phyloP scores from a whole-genome alignment of 495 filamentous ascomycete species.

The Daldinia loculata region DNA sequence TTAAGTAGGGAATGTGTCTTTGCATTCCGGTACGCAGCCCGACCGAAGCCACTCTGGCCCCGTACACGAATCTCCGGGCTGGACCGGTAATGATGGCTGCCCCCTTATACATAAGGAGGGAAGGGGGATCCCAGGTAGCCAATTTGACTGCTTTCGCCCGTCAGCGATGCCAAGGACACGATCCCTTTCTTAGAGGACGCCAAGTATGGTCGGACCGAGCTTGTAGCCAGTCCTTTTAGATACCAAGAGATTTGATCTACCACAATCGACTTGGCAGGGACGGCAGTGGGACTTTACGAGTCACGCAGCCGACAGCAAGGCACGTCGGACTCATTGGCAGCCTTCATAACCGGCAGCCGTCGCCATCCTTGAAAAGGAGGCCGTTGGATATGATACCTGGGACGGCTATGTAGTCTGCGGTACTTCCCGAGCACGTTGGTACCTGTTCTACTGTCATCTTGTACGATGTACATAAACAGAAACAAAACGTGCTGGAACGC shows the following conservation, averaged over 20 bases:
- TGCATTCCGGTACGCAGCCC: conserved; percentile 29
- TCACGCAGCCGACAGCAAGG: conserved; percentile 19
- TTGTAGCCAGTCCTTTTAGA: conserved; percentile 39
- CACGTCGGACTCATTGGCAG: conserved; percentile 22
- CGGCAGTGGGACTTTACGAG: conserved; percentile 45
- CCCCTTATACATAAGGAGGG: conserved; percentile 4
- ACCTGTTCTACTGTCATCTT: conserved; percentile 1
- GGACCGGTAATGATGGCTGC: conserved; percentile 21
- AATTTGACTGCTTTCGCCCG: conserved; percentile 30
- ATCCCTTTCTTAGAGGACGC: conserved; percentile 31
- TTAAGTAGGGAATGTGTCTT: conserved; percentile 9
- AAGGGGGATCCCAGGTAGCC: conserved; percentile 6
- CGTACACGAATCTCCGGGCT: conserved; percentile 20
- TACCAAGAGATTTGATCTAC: conserved; percentile 50
- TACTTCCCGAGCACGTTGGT: conserved; percentile 21
- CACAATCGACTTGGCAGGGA: conserved; percentile 51
- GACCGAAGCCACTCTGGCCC: conserved; percentile 26
- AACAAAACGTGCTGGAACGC: conserved; percentile 4
- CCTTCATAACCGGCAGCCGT: conserved; percentile 7
- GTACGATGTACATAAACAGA: conserved; percentile 16
- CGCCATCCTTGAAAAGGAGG: conserved; percentile 22
- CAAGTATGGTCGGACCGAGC: conserved; percentile 46
- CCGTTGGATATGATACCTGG: conserved; percentile 12
- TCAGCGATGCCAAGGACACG: conserved; percentile 28
- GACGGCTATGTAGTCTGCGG: conserved; percentile 10